Conservation (phyloP, 2,329 filamentous ascomycete genomes). For the Ustulina deusta region DNA sequence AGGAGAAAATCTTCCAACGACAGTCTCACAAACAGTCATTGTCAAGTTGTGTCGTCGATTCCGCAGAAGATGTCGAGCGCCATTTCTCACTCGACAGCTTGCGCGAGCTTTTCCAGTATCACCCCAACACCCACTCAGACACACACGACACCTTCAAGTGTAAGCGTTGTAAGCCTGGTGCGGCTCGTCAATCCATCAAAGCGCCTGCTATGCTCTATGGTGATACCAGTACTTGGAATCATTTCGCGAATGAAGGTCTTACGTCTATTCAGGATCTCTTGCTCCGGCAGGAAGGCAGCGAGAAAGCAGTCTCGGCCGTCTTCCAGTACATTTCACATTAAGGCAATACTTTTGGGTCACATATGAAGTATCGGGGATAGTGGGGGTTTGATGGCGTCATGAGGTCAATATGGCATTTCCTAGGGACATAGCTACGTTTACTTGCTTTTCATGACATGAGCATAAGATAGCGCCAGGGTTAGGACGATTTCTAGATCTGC, state of each 20-base stretch:
- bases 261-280: conserved; percentile 90
- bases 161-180: conserved; percentile 90
- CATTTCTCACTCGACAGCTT: conserved; percentile 94
- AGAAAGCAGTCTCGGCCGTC: conserved; percentile 88
- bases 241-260: conserved; percentile 86
- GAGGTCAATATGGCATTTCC: conserved; percentile 9
- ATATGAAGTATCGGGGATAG: neutral
- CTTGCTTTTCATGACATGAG: conserved; percentile 25
- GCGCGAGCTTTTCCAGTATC: conserved; percentile 94
- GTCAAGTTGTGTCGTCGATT: conserved; percentile 96
- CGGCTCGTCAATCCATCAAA: conserved; percentile 82
- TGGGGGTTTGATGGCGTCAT: neutral
- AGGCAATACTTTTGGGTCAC: conserved; percentile 1
- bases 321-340: conserved; percentile 98
- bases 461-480: conserved; percentile 21
- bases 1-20: conserved; percentile 99
- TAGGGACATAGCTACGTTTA: conserved; percentile 3
- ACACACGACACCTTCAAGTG: conserved; percentile 99
- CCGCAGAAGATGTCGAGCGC: conserved; percentile 94
- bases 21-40: conserved; percentile 98
- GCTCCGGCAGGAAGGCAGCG: conserved; percentile 83
- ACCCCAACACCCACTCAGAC: conserved; percentile 84
- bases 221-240: conserved; percentile 99
- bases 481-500: conserved; percentile 2
- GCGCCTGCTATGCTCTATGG: conserved; percentile 96